phyloP scores from a whole-genome alignment of 176 grass and related monocot genomes.

The Cocos nucifera region DNA sequence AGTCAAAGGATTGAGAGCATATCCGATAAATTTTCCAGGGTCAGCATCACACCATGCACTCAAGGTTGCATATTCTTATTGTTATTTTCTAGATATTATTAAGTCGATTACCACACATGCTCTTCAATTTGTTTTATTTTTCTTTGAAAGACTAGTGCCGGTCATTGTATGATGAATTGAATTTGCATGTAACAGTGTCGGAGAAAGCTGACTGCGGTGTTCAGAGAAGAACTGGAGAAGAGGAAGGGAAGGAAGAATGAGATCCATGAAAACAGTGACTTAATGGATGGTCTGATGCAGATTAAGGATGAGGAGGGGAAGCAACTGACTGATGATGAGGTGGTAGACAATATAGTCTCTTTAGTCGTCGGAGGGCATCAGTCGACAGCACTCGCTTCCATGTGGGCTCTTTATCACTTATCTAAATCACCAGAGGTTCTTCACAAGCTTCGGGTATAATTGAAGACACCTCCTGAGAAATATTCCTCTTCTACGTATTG shows the following conservation, averaged over 20 bases:
- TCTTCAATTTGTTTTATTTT: no score
- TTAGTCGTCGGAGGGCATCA: slow-evolving; percentile 20
- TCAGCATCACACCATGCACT: slow-evolving; percentile 19
- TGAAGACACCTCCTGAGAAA: no score
- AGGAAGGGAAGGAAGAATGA: not conserved
- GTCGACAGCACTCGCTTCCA: slow-evolving; percentile 23
- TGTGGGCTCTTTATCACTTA: slow-evolving; percentile 33
- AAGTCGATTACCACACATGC: no score
- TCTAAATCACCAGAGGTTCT: slow-evolving; percentile 21
- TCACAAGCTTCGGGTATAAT: slow-evolving; percentile 21
- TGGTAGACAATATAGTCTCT: slow-evolving; percentile 30
- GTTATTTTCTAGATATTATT: no score
- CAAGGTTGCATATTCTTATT: not conserved
- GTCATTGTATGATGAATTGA: no score
- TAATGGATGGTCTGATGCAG: slow-evolving; percentile 25
- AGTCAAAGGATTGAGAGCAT: slow-evolving; percentile 16
- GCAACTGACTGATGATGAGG: slow-evolving; percentile 17
- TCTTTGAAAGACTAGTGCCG: no score
- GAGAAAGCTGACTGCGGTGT: slow-evolving; percentile 13
- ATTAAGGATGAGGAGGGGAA: slow-evolving; percentile 26
- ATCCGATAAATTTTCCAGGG: slow-evolving; percentile 24
- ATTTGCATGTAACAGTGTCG: not conserved
- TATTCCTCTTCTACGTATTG: no score
- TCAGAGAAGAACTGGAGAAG: slow-evolving; percentile 24
- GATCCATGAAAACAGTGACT: not conserved